Percentiles rank a stretch among this genome's conserved stretches.
Evolutionary conservation across 1,284 basidiomycete species (phyloP).

Genomic region (Leccinum olivaceoglutinosum): DNA sequence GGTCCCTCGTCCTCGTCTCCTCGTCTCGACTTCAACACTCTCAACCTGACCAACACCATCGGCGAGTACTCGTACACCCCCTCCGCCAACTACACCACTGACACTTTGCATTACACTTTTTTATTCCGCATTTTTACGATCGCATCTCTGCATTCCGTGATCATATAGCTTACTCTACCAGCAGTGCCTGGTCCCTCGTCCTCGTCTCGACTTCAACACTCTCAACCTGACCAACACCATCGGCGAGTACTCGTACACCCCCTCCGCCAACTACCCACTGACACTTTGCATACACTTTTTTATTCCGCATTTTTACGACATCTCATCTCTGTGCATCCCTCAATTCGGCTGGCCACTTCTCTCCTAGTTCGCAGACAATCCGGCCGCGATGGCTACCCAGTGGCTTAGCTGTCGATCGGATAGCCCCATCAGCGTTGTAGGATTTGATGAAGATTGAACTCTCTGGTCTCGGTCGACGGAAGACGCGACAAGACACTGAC

Average conservation of each 20-base stretch:
- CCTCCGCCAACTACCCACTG: slow-evolving; percentile 24
- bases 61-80: background rate
- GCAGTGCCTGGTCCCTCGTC: slow-evolving; percentile 40
- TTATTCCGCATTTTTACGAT: too few species aligned
- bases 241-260: slow-evolving; percentile 58
- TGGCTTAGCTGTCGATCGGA: slow-evolving; percentile 12
- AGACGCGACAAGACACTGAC: slow-evolving; percentile 52
- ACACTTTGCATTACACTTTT: too few species aligned
- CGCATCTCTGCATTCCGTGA: background rate
- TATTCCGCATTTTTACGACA: slow-evolving; percentile 37
- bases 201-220: slow-evolving; percentile 53
- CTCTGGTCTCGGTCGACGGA: slow-evolving; percentile 41
- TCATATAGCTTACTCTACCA: slow-evolving; percentile 10
- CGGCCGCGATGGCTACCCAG: too few species aligned
- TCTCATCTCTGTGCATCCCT: slow-evolving; percentile 11
- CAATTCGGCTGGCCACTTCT: slow-evolving; percentile 20
- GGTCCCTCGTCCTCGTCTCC: background rate
- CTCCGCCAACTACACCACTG: background rate
- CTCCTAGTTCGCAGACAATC: slow-evolving; percentile 24
- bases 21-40: background rate
- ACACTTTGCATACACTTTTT: slow-evolving; percentile 47
- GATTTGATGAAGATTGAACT: slow-evolving; percentile 44
- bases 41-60: background rate
- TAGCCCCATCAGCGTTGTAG: slow-evolving; percentile 24
- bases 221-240: slow-evolving; percentile 53